Evolutionary conservation across 306 rosid genomes (phyloP).

Genomic region (Dryas alaskensis): DNA sequence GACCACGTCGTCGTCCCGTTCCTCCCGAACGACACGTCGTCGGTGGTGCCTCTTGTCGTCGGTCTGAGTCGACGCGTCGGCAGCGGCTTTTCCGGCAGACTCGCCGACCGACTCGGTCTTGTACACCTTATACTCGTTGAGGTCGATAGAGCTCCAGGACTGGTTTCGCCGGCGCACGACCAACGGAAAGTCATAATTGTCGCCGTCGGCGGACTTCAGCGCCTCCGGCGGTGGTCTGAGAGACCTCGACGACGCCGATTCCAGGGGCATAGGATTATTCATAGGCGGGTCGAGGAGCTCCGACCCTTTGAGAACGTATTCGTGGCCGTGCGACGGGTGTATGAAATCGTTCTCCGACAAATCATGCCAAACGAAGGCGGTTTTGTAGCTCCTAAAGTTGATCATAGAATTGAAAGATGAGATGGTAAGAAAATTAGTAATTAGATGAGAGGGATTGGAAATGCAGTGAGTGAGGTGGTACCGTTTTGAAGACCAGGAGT

Average conservation of each 20-base stretch:
- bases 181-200: slow-evolving; percentile 54
- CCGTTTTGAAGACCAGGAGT: slow-evolving; percentile 98
- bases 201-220: slow-evolving; percentile 42
- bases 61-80: slow-evolving; percentile 93
- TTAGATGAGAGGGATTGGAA: background rate
- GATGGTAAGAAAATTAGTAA: background rate
- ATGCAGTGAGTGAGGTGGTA: slow-evolving; percentile 15
- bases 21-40: slow-evolving; percentile 45
- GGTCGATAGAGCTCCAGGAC: slow-evolving; percentile 86
- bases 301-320: slow-evolving; percentile 90
- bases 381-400: slow-evolving; percentile 66
- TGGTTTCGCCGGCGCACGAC: slow-evolving; percentile 62
- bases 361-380: slow-evolving; percentile 96
- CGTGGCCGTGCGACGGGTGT: slow-evolving; percentile 81
- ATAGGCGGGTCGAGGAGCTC: slow-evolving; percentile 55
- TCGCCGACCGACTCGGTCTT: slow-evolving; percentile 74
- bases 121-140: slow-evolving; percentile 84
- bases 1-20: background rate
- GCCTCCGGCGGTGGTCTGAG: slow-evolving; percentile 53
- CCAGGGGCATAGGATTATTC: slow-evolving; percentile 22
- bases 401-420: background rate
- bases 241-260: slow-evolving; percentile 50
- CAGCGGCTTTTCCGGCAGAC: slow-evolving; percentile 58
- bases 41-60: slow-evolving; percentile 73
- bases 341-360: slow-evolving; percentile 86